Evolutionary conservation across 768 basidiomycete genomes (phyloP), one percentile per base, ranked within the genome.

Genomic region (Postia placenta): DNA sequence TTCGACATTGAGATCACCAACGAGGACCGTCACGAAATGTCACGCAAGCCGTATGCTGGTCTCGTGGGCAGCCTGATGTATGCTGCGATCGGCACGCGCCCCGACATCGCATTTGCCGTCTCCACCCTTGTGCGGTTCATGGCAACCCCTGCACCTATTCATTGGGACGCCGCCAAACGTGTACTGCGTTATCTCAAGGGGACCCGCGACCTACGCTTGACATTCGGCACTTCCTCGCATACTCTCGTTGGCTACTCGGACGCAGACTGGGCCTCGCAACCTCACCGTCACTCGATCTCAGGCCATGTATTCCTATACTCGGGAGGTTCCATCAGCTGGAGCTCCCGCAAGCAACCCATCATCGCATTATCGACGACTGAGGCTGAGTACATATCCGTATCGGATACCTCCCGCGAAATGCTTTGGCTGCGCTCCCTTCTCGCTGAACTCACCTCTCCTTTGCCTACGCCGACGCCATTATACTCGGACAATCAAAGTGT

Each of bases 281-380:
- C 44, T 4, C 26, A 50, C 22, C 30, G 51, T 1, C 35, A 52
- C 12, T 48, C 63, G 14, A 60, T 63, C 11, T 69, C 50, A 27
- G 69, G 64, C 15, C 69, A 55, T 49, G 63, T 45, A 9, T 69
- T 61, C 60, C 58, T 61, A 7, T 43, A 69, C 33, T 57, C 56
- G 20, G 66, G 68, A 0, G 71, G 66, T 4, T 57, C 67, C 2
- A 58, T 78, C 4, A 53, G 62, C 2, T 79, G 76, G 75, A 57
- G 56, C 20, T 67, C 68, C 0, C 62, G 66, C 41, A 62, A 67
- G 41, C 77, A 80, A 49, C 52, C 58, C 2, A 60, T 69, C 23
- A 56, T 71, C 6, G 56, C 65, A 2, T 61, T 69, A 14, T 73
- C 70, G 4, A 67, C 60, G 2, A 59, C 60, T 0, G 67, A 71